Percentiles rank a stretch among this genome's conserved stretches.
Evolutionary conservation across 2,329 filamentous ascomycete genomes (phyloP).

Genomic region (Arthrobotrys entomopaga): DNA sequence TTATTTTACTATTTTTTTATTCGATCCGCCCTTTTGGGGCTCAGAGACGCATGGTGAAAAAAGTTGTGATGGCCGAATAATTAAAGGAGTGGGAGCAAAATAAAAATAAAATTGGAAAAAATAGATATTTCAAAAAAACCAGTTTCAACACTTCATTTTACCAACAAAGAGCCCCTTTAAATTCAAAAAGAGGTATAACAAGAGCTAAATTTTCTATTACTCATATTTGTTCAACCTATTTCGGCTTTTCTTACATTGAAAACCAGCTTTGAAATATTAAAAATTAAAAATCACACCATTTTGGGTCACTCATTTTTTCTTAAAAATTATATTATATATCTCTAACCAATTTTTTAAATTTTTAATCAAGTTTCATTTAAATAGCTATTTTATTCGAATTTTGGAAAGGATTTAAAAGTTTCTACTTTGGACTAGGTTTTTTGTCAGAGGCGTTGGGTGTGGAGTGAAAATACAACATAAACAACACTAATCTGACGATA

Average conservation of each 20-base stretch:
- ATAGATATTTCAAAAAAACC: slow-evolving; percentile 7
- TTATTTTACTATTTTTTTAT: too few species aligned
- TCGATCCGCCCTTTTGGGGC: slow-evolving; percentile 1
- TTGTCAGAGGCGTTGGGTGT: too few species aligned
- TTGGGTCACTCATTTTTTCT: neutral
- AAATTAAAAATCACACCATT: neutral
- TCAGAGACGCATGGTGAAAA: neutral
- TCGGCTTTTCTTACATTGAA: neutral
- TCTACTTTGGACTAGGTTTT: neutral
- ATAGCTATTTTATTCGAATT: slow-evolving; percentile 13
- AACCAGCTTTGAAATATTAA: neutral
- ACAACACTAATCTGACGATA: too few species aligned
- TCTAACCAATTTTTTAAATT: neutral
- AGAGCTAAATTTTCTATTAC: neutral
- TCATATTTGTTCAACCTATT: neutral
- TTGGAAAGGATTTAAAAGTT: slow-evolving; percentile 12
- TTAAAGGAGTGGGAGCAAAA: slow-evolving; percentile 6
- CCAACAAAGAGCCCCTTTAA: slow-evolving; percentile 10
- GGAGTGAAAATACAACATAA: too few species aligned
- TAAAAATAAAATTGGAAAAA: slow-evolving; percentile 15
- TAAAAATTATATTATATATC: slow-evolving; percentile 13
- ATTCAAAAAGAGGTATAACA: neutral
- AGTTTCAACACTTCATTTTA: slow-evolving; percentile 1
- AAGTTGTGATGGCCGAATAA: slow-evolving; percentile 1
- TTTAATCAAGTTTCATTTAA: slow-evolving; percentile 14